phyloP scores from a whole-genome alignment of 441 rosid genomes.

The Isatis lusitanica region DNA sequence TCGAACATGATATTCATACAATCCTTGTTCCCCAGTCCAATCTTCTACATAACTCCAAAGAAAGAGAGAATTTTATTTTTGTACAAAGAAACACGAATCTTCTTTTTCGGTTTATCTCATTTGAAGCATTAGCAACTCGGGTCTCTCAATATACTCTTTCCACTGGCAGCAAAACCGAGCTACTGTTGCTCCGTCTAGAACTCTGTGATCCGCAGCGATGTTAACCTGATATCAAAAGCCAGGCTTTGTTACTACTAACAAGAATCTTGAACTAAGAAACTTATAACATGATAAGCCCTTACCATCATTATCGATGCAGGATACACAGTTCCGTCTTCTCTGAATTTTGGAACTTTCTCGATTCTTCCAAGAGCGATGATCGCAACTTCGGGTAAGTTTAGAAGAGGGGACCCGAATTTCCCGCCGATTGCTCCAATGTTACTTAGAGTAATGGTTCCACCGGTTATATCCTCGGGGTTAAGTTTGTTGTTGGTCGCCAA shows the following conservation, averaged over 20 bases:
- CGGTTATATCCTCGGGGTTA: slow-evolving; percentile 66
- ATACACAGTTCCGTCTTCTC: slow-evolving; percentile 58
- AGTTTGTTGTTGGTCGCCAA: slow-evolving; percentile 71
- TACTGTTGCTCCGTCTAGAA: slow-evolving; percentile 90
- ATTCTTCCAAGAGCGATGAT: slow-evolving; percentile 88
- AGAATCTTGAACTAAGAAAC: not conserved
- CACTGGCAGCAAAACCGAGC: slow-evolving; percentile 90
- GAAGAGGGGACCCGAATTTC: slow-evolving; percentile 78
- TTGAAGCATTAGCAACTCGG: slow-evolving; percentile 77
- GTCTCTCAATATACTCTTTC: slow-evolving; percentile 84
- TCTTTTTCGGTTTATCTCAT: slow-evolving; percentile 52
- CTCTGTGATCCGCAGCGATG: slow-evolving; percentile 91
- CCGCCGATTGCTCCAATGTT: slow-evolving; percentile 96
- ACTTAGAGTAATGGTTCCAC: slow-evolving; percentile 90
- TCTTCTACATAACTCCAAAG: not conserved
- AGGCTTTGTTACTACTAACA: slow-evolving; percentile 4
- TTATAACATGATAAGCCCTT: slow-evolving; percentile 10
- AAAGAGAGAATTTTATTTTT: not conserved
- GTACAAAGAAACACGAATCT: not conserved
- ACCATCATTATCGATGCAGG: slow-evolving; percentile 81
- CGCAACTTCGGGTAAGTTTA: slow-evolving; percentile 90
- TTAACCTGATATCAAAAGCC: slow-evolving; percentile 53
- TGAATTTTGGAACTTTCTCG: slow-evolving; percentile 71
- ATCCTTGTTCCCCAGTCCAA: not conserved
- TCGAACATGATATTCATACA: slow-evolving; percentile 2